Base-by-base conservation (phyloP, 805 yeast species). In the Isabelozyma gotoi region DNA sequence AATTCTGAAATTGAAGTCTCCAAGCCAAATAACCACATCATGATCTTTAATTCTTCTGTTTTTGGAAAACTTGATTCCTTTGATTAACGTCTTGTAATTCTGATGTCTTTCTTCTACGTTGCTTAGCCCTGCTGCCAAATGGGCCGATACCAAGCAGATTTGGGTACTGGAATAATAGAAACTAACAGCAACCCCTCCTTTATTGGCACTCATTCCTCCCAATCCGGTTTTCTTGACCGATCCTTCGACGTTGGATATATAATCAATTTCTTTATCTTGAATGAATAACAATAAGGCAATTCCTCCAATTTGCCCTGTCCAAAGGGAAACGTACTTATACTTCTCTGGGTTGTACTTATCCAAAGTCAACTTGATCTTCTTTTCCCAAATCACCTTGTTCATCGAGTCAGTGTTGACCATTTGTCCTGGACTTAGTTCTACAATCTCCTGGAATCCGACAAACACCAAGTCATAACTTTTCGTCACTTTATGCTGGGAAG, bases 101-200 rank as follows among this genome's bases (percentile, higher is more conserved):
- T 82, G 83, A 57, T 88, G 95, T 44, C 99, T 73, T 63, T 92
- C 96, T 24, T 83, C 87, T 11, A 80, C 74, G 57, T 88, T 83
- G 46, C 82, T 81, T 47, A 85, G 77, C 0, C 99, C 99, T 2
- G 99, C 99, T 1, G 98, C 97, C 44, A 94, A 72, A 71, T 94
- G 99, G 3, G 95, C 82, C 3, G 84, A 82, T 10, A 92, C 81
- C 50, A 92, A 80, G 55, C 97, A 88, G 40, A 94, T 65, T 20
- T 78, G 80, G 8, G 92, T 81, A 24, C 81, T 81, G 11, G 84
- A 81, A 46, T 83, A 76, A 18, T 75, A 68, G 55, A 88, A 74
- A 48, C 91, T 77, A 2, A 85, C 79, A 0, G 86, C 84, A 36
- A 87, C 80, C 2, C 88, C 96, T 3, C 96, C 96, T 60, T 88